Evolutionary conservation across 192 early-diverging fungal genomes (phyloP).

Genomic region (Irineochytrium annulatum): DNA sequence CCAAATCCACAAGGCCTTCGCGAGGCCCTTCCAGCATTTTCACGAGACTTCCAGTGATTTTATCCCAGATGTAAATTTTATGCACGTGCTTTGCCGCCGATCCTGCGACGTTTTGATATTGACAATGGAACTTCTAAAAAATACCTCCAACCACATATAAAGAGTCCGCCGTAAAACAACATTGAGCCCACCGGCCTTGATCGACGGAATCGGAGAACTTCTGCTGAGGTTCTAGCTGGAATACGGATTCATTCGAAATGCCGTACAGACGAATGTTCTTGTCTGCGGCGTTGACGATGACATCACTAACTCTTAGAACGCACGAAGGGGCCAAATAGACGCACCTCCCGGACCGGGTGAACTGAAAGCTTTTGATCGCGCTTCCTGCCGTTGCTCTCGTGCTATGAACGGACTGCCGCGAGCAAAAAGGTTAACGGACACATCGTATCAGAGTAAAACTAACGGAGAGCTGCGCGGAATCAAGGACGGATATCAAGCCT

Average conservation of each 20-base stretch:
- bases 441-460: not conserved
- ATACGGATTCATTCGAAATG: not conserved
- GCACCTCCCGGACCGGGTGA: slow-evolving; percentile 65
- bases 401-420: not conserved
- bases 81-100: slow-evolving; percentile 84
- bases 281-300: slow-evolving; percentile 67
- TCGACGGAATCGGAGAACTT: slow-evolving; percentile 92
- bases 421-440: not conserved
- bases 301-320: slow-evolving; percentile 42
- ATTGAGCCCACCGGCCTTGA: slow-evolving; percentile 81
- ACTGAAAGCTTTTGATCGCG: slow-evolving; percentile 58
- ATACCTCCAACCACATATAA: slow-evolving; percentile 86
- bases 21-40: slow-evolving; percentile 88
- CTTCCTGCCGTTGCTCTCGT: slow-evolving; percentile 26
- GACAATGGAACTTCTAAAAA: slow-evolving; percentile 3
- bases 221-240: slow-evolving; percentile 32
- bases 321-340: slow-evolving; percentile 6
- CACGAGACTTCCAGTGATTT: slow-evolving; percentile 70
- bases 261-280: slow-evolving; percentile 13
- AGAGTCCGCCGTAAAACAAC: slow-evolving; percentile 80
- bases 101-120: slow-evolving; percentile 32
- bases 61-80: slow-evolving; percentile 95
- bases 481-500: slow-evolving; percentile 60
- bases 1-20: slow-evolving; percentile 69
- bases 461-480: slow-evolving; percentile 5